A percentile compares a stretch with the other conserved stretches of the same genome.
phyloP scores from a whole-genome alignment of 2,329 filamentous ascomycete genomes.

The Neurospora sp. region DNA sequence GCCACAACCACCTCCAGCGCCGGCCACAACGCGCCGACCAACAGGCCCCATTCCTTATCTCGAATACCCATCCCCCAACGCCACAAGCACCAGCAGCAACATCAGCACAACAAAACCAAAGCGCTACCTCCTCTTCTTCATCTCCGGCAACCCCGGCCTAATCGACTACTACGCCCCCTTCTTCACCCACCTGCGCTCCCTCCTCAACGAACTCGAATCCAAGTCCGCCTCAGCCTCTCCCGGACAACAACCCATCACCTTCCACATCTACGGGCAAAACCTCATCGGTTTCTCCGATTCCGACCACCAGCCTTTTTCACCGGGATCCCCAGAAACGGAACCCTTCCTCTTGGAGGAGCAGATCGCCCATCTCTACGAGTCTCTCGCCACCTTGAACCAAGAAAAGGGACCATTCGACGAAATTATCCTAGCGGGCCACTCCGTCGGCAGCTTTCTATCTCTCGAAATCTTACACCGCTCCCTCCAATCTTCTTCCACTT shows the following conservation, averaged over 20 bases:
- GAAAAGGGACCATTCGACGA: conserved; percentile 37
- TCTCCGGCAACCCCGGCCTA: conserved; percentile 69
- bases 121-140: conserved; percentile 52
- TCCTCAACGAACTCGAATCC: conserved; percentile 36
- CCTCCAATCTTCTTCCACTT: conserved; percentile 24
- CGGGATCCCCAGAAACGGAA: conserved; percentile 21
- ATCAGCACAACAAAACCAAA: conserved; percentile 3
- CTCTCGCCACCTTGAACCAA: conserved; percentile 23
- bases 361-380: conserved; percentile 34
- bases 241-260: conserved; percentile 13
- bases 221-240: background rate
- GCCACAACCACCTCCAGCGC: background rate
- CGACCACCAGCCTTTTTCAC: conserved; percentile 35
- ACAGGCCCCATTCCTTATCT: background rate
- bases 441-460: conserved; percentile 62
- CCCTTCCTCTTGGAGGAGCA: conserved; percentile 46
- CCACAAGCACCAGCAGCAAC: background rate
- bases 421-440: conserved; percentile 63
- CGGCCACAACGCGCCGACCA: background rate
- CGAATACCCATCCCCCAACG: background rate
- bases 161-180: conserved; percentile 66
- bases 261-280: conserved; percentile 49
- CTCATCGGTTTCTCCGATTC: conserved; percentile 48
- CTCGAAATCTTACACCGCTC: conserved; percentile 58
- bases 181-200: conserved; percentile 44